Evolutionary conservation across 768 basidiomycete genomes (phyloP).

Genomic region (Leccinellum albellum): DNA sequence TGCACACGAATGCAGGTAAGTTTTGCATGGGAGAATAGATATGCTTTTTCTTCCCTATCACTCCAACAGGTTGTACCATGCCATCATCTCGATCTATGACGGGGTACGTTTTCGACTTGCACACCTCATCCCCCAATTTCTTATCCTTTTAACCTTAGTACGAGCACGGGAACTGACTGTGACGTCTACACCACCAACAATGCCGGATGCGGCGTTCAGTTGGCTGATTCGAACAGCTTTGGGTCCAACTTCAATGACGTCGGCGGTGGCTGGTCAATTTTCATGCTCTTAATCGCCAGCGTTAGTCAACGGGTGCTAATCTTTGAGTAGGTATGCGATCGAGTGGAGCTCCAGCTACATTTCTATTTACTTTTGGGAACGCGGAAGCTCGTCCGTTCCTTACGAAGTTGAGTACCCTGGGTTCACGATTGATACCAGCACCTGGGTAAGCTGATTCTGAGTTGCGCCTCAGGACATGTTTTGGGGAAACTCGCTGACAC

Average conservation of each 20-base stretch:
- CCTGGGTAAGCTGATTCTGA: slow-evolving; percentile 20
- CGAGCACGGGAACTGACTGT: slow-evolving; percentile 22
- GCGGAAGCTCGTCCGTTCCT: slow-evolving; percentile 36
- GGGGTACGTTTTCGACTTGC: slow-evolving; percentile 24
- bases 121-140: not conserved
- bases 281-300: not conserved
- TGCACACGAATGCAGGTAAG: slow-evolving; percentile 27
- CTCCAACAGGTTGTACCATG: slow-evolving; percentile 28
- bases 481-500: not conserved
- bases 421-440: slow-evolving; percentile 15
- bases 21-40: not conserved
- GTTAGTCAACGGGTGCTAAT: not conserved
- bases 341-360: slow-evolving; percentile 30
- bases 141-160: slow-evolving; percentile 7
- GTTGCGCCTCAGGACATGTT: not conserved
- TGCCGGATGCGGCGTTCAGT: slow-evolving; percentile 31
- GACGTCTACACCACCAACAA: slow-evolving; percentile 22
- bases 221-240: slow-evolving; percentile 28
- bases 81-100: slow-evolving; percentile 26
- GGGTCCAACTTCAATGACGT: slow-evolving; percentile 34
- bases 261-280: slow-evolving; percentile 36
- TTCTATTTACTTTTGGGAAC: slow-evolving; percentile 40
- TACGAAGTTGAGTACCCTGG: slow-evolving; percentile 26
- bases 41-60: not conserved
- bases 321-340: slow-evolving; percentile 32